These are phyloP conservation scores for Tillandsia leiboldiana DNA, from an alignment of 176 grass and related monocot species.

Conservation along the genomic window DNA sequence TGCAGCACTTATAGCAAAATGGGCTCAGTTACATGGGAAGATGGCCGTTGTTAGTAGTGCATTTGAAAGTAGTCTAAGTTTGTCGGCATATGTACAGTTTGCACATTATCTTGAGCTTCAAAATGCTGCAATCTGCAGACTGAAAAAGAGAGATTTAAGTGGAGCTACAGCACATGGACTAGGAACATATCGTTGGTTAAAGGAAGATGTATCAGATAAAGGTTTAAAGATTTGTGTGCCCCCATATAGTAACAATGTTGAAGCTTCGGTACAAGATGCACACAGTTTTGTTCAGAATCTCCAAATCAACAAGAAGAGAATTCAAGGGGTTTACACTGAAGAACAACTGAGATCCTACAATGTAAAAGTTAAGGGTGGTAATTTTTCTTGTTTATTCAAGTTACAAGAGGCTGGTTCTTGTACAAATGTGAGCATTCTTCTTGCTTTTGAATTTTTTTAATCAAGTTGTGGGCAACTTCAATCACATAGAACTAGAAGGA, in stretches of 20 bases:
- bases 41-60: constrained; percentile 80
- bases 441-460: background rate
- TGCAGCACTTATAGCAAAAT: constrained; percentile 73
- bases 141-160: constrained; percentile 43
- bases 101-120: constrained; percentile 65
- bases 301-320: constrained; percentile 33
- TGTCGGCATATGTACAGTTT: constrained; percentile 74
- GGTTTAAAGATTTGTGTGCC: constrained; percentile 37
- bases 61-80: constrained; percentile 85
- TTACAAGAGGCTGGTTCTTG: constrained; percentile 59
- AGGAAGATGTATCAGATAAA: constrained; percentile 73
- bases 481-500: too few species aligned
- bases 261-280: constrained; percentile 63
- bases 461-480: background rate
- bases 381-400: constrained; percentile 57
- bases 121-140: constrained; percentile 38
- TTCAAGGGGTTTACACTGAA: constrained; percentile 39
- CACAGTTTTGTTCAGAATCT: constrained; percentile 45
- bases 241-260: constrained; percentile 32
- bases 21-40: constrained; percentile 81
- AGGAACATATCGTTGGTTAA: constrained; percentile 93
- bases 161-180: constrained; percentile 54
- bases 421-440: constrained; percentile 51
- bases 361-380: constrained; percentile 37
- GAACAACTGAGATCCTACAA: constrained; percentile 47